Conservation (phyloP, 805 yeast species). For the Schwanniomyces occidentalis region DNA sequence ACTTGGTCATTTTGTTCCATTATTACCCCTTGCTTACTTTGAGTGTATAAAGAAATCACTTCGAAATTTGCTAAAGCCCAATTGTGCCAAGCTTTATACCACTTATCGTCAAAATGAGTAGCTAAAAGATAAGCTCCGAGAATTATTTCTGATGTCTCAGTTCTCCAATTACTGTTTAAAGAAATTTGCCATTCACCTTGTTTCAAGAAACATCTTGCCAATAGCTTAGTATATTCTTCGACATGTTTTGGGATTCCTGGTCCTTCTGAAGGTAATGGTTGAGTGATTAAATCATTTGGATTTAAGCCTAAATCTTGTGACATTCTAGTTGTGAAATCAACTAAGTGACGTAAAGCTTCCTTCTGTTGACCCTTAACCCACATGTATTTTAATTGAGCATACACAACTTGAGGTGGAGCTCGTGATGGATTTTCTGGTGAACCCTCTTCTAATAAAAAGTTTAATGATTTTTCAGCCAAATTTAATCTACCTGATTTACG, state of each 20-base stretch:
- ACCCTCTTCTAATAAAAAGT: conserved; percentile 73
- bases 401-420: conserved; percentile 96
- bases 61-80: conserved; percentile 99
- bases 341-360: conserved; percentile 82
- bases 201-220: conserved; percentile 92
- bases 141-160: conserved; percentile 74
- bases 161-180: conserved; percentile 75
- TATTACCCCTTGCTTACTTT: conserved; percentile 23
- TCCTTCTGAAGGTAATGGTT: conserved; percentile 72
- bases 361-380: conserved; percentile 92
- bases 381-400: conserved; percentile 93
- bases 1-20: conserved; percentile 31
- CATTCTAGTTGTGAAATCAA: conserved; percentile 88
- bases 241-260: conserved; percentile 75
- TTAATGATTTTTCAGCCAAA: conserved; percentile 88
- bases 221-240: conserved; percentile 75
- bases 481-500: conserved; percentile 92
- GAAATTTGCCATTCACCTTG: conserved; percentile 99
- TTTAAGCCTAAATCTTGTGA: conserved; percentile 85
- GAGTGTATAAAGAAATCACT: conserved; percentile 68
- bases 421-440: conserved; percentile 63
- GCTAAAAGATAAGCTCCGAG: conserved; percentile 91
- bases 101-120: conserved; percentile 85
- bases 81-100: conserved; percentile 99
- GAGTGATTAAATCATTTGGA: conserved; percentile 83